Evolutionary conservation across 2,329 filamentous ascomycete genomes (phyloP).

Genomic region (Beauveria sp.): DNA sequence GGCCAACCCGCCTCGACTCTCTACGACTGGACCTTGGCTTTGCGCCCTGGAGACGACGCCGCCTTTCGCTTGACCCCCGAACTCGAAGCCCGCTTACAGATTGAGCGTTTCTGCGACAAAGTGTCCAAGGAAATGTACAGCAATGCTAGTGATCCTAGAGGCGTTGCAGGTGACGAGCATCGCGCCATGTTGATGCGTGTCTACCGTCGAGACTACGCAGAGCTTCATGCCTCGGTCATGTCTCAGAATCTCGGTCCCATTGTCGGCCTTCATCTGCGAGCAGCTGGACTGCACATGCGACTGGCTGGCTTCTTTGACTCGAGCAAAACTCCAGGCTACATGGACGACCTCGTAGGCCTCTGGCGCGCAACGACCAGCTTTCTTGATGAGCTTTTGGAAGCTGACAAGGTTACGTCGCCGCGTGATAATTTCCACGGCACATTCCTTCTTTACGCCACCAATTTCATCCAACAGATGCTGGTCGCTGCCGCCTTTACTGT

Average conservation of each 20-base stretch:
- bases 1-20: conserved; percentile 72
- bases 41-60: conserved; percentile 51
- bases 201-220: conserved; percentile 56
- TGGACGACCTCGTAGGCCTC: conserved; percentile 66
- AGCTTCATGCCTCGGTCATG: conserved; percentile 53
- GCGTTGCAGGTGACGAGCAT: conserved; percentile 60
- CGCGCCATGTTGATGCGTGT: conserved; percentile 59
- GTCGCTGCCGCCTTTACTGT: conserved; percentile 73
- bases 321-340: conserved; percentile 61
- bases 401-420: conserved; percentile 40
- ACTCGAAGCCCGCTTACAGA: conserved; percentile 60
- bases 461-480: conserved; percentile 79
- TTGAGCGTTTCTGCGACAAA: conserved; percentile 70
- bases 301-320: conserved; percentile 77
- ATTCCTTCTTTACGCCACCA: conserved; percentile 59
- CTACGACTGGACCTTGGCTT: conserved; percentile 66
- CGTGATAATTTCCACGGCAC: conserved; percentile 40
- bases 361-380: conserved; percentile 67
- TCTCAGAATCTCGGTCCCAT: conserved; percentile 51
- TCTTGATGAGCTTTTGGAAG: conserved; percentile 55
- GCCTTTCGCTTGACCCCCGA: conserved; percentile 53
- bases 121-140: conserved; percentile 74
- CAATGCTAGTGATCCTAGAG: conserved; percentile 64
- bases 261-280: conserved; percentile 60
- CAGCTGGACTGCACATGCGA: conserved; percentile 67